These are phyloP conservation scores for Cyclostephanos tholiformis DNA, from an alignment of 108 stramenopile species.

Conservation along the genomic window DNA sequence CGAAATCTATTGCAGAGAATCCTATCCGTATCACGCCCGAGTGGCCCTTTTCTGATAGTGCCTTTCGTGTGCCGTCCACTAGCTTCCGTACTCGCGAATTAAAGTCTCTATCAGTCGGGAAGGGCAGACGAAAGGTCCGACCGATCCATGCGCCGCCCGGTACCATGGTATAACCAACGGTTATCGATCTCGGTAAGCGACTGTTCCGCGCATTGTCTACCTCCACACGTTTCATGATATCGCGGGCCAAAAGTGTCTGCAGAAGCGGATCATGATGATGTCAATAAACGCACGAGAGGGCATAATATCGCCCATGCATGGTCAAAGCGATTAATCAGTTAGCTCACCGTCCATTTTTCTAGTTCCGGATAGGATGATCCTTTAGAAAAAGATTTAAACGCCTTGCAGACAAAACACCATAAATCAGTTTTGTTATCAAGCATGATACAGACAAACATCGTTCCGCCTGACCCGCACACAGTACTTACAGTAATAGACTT, in stretches of 20 bases:
- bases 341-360: slow-evolving; percentile 61
- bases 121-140: slow-evolving; percentile 45
- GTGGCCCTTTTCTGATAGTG: slow-evolving; percentile 31
- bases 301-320: neutral
- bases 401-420: slow-evolving; percentile 6
- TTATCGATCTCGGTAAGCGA: slow-evolving; percentile 71
- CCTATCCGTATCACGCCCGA: slow-evolving; percentile 45
- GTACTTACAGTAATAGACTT: slow-evolving; percentile 70
- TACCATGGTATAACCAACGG: slow-evolving; percentile 64
- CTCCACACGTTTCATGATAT: slow-evolving; percentile 73
- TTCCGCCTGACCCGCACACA: neutral
- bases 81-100: slow-evolving; percentile 39
- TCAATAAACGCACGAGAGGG: neutral
- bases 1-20: slow-evolving; percentile 53
- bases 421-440: too few relatives aligned
- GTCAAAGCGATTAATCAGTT: too few relatives aligned
- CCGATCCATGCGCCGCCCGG: slow-evolving; percentile 50
- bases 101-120: slow-evolving; percentile 50
- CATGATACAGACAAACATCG: neutral
- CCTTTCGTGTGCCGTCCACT: slow-evolving; percentile 34
- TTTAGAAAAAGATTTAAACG: slow-evolving; percentile 77
- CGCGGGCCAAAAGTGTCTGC: slow-evolving; percentile 58
- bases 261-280: neutral
- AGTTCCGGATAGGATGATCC: slow-evolving; percentile 47
- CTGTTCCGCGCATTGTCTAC: slow-evolving; percentile 66